Evolutionary conservation across 345 rosid genomes (phyloP).

Genomic region (Gossypioides kirkii): DNA sequence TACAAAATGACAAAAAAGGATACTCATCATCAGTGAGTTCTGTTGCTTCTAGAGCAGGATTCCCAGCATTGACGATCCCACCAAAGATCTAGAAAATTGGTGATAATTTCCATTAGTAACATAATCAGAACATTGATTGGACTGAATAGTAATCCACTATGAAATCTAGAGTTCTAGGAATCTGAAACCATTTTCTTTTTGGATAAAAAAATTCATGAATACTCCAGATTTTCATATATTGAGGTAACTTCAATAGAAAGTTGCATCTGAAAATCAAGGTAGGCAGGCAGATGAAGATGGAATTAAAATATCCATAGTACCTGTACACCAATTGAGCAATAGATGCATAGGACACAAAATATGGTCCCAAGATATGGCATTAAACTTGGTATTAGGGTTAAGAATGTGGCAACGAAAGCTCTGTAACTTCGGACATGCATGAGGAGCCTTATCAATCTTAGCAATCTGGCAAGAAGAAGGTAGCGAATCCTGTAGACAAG

Average conservation of each 20-base stretch:
- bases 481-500: conserved; percentile 84
- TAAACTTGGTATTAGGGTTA: conserved; percentile 86
- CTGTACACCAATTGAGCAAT: conserved; percentile 94
- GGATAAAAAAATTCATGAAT: neutral
- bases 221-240: neutral
- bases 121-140: neutral
- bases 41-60: conserved; percentile 50
- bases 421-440: conserved; percentile 70
- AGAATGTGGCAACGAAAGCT: conserved; percentile 88
- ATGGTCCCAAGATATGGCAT: conserved; percentile 93
- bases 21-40: conserved; percentile 73
- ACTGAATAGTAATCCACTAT: neutral
- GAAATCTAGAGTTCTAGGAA: neutral
- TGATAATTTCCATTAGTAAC: conserved; percentile 6
- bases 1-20: conserved; percentile 39
- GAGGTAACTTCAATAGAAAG: neutral
- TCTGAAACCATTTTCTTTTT: neutral
- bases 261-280: neutral
- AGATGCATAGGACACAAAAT: conserved; percentile 79
- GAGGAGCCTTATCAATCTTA: conserved; percentile 80
- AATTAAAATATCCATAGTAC: conserved; percentile 27
- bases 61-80: conserved; percentile 89
- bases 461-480: conserved; percentile 91
- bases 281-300: neutral
- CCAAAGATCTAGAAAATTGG: conserved; percentile 61